Base-by-base conservation (phyloP, 116 monocot species). In the Posidonia oceanica region DNA sequence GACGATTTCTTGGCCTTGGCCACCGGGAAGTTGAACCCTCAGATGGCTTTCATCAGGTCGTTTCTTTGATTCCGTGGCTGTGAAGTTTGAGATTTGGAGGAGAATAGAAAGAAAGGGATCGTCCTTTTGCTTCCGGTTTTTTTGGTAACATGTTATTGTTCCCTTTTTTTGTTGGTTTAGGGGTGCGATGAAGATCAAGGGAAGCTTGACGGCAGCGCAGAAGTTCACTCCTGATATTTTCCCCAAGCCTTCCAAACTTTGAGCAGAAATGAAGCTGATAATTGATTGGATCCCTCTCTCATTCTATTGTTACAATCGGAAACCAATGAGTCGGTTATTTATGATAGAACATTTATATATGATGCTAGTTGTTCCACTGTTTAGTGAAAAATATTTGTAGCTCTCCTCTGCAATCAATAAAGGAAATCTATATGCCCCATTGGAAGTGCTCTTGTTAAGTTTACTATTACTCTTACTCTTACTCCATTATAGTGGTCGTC, bases 161-260 rank as follows among this genome's bases (percentile, higher is more conserved):
- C 21, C 7, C 22, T 23, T 36, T 53, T 48, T 39, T 36, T 56
- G 14, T 63, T 39, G 62, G 36, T 54, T 71, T 74, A 96, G 96
- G 67, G 96, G 96, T 5, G 81, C 79, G 0, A 96, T 96, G 77
- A 96, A 89, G 80, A 91, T 96, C 64, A 96, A 96, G 67, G 96
- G 96, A 22, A 96, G 96, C 59, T 75, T 96, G 42, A 68, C 75
- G 55, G 96, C 96, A 39, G 92, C 96, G 0, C 89, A 91, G 80
- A 96, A 96, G 75, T 96, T 96, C 75, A 91, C 96, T 3, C 96
- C 92, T 6, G 96, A 96, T 58, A 96, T 96, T 40, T 96, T 96
- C 74, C 96, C 92, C 7, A 96, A 91, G 73, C 96, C 96, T 59
- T 72, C 96, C 0, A 96, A 96, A 72, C 87, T 96, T 41, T 89